Conservation (phyloP, 208 protist genomes). For the Entamoeba dispar region DNA sequence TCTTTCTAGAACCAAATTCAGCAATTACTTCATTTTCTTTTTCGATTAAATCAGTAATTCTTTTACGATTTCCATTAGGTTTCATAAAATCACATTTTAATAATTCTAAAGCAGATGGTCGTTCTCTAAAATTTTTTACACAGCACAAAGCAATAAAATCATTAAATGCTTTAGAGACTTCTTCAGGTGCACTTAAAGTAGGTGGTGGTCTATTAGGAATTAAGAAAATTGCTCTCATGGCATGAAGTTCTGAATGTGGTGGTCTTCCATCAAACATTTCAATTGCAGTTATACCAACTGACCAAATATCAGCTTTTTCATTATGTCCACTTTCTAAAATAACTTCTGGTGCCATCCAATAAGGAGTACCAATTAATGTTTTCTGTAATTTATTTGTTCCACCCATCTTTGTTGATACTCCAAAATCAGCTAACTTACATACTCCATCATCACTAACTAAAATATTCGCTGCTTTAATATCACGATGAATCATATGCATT, state of each 20-base stretch:
- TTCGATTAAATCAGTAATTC: background rate
- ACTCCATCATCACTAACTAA: conserved; percentile 1
- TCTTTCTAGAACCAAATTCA: background rate
- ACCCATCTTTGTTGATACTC: conserved; percentile 2
- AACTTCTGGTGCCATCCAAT: conserved; percentile 21
- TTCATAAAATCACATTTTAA: background rate
- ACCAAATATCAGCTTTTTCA: conserved; percentile 11
- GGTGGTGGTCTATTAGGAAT: background rate
- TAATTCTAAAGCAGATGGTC: background rate
- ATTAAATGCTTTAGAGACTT: background rate
- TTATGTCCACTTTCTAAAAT: background rate
- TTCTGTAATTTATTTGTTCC: background rate
- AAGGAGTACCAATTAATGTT: background rate
- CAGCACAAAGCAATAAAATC: background rate
- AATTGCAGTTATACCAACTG: conserved; percentile 3
- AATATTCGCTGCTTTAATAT: conserved; percentile 31
- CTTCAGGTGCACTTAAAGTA: background rate
- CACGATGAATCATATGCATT: conserved; percentile 17
- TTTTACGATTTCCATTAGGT: background rate
- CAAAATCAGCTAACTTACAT: conserved; percentile 28
- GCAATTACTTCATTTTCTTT: background rate
- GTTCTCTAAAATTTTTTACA: background rate
- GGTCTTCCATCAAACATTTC: conserved; percentile 7
- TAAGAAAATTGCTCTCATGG: background rate
- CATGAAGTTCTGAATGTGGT: background rate